phyloP scores from a whole-genome alignment of 106 monocot genomes.

The Chionographis japonica region DNA sequence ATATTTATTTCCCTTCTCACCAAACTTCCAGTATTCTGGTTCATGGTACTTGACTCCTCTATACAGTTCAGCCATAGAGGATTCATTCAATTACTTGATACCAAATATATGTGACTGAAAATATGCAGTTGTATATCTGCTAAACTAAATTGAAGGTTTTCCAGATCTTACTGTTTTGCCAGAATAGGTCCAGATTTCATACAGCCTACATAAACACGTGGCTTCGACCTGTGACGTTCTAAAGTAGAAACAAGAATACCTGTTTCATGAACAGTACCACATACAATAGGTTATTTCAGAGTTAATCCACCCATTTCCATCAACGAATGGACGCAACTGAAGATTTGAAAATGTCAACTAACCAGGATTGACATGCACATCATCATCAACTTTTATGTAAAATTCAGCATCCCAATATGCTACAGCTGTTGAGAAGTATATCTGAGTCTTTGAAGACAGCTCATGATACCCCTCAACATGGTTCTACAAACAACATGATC shows the following conservation, averaged over 20 bases:
- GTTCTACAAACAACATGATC: slow-evolving; percentile 25
- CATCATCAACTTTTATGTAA: slow-evolving; percentile 73
- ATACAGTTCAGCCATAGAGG: neutral
- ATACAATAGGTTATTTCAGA: neutral
- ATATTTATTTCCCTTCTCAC: slow-evolving; percentile 63
- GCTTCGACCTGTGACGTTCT: slow-evolving; percentile 65
- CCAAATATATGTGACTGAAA: neutral
- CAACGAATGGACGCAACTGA: neutral
- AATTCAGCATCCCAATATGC: slow-evolving; percentile 70
- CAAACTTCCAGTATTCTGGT: slow-evolving; percentile 77
- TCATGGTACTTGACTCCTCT: slow-evolving; percentile 67
- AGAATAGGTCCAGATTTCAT: slow-evolving; percentile 95
- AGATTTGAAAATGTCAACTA: neutral
- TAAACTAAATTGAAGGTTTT: neutral
- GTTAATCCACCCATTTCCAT: neutral
- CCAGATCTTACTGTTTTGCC: slow-evolving; percentile 55
- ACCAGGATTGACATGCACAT: slow-evolving; percentile 71
- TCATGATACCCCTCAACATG: slow-evolving; percentile 71
- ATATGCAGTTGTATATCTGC: neutral
- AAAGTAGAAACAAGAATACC: slow-evolving; percentile 50
- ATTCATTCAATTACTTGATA: too few species aligned
- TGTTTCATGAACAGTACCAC: slow-evolving; percentile 15
- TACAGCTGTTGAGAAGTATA: slow-evolving; percentile 61
- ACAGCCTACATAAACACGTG: slow-evolving; percentile 75
- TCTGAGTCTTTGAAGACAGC: slow-evolving; percentile 58